These are phyloP conservation scores for Alliaria petiolata DNA, from an alignment of 345 rosid genomes.

Conservation along the genomic window DNA sequence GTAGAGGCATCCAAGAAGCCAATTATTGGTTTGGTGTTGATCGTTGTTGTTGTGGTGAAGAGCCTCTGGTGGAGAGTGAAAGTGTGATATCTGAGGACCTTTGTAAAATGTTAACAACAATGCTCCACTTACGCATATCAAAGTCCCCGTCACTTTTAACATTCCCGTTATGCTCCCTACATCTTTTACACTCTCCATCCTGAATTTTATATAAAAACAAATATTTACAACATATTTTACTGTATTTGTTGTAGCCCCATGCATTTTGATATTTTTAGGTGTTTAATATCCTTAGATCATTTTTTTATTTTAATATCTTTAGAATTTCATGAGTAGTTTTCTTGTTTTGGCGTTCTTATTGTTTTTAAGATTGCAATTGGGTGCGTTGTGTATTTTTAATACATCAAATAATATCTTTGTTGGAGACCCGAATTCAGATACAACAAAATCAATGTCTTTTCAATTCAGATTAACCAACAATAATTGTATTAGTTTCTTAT, in stretches of 20 bases:
- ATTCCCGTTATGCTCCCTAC: slow-evolving; percentile 41
- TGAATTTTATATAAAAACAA: background rate
- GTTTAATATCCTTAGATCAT: too few species aligned
- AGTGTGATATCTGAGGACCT: slow-evolving; percentile 42
- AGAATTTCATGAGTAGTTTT: background rate
- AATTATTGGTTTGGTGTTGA: background rate
- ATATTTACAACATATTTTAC: background rate
- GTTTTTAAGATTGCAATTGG: background rate
- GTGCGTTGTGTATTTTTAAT: background rate
- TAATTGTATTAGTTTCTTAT: background rate
- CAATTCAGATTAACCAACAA: background rate
- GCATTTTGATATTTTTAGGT: background rate
- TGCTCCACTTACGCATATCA: slow-evolving; percentile 52
- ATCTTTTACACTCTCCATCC: slow-evolving; percentile 41
- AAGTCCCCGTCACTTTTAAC: slow-evolving; percentile 48
- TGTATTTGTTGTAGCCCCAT: background rate
- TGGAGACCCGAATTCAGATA: too few species aligned
- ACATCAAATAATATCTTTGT: too few species aligned
- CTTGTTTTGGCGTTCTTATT: background rate
- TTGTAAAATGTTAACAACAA: slow-evolving; percentile 48
- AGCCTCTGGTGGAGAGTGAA: slow-evolving; percentile 8
- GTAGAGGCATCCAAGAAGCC: slow-evolving; percentile 15
- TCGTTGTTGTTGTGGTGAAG: slow-evolving; percentile 7
- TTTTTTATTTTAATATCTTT: too few species aligned
- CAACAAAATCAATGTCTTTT: too few species aligned